Evolutionary conservation across 31 red algal species (phyloP).

Genomic region (Endocladia muricata): DNA sequence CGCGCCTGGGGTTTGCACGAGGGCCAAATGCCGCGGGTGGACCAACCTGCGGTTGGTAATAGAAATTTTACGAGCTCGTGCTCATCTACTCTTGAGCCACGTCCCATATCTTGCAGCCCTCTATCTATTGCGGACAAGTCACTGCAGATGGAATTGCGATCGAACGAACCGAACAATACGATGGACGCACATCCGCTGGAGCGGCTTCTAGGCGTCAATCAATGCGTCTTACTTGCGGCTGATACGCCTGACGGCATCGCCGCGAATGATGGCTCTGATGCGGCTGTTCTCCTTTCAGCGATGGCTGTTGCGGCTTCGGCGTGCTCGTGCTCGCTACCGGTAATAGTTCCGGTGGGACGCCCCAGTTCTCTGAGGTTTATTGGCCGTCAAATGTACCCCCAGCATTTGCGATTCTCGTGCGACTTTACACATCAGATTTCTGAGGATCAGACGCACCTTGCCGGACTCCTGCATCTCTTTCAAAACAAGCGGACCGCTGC

Average conservation of each 20-base stretch:
- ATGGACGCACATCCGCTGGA: slow-evolving; percentile 24
- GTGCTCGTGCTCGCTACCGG: slow-evolving; percentile 30
- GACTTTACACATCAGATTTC: slow-evolving; percentile 28
- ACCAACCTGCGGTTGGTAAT: not conserved
- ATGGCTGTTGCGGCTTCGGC: slow-evolving; percentile 48
- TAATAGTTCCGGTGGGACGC: slow-evolving; percentile 52
- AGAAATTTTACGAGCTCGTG: not conserved
- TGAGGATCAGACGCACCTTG: slow-evolving; percentile 14
- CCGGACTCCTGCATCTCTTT: slow-evolving; percentile 34
- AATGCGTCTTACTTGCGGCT: slow-evolving; percentile 30
- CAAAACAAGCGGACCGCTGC: slow-evolving; percentile 51
- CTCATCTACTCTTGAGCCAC: slow-evolving; percentile 23
- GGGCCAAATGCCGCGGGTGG: slow-evolving; percentile 18
- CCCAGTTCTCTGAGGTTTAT: slow-evolving; percentile 44
- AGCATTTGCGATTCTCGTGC: slow-evolving; percentile 41
- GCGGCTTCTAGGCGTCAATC: slow-evolving; percentile 36
- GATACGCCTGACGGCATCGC: slow-evolving; percentile 35
- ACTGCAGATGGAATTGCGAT: slow-evolving; percentile 18
- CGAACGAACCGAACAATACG: not conserved
- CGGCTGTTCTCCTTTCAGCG: slow-evolving; percentile 51
- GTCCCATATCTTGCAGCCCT: slow-evolving; percentile 11
- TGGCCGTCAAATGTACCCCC: slow-evolving; percentile 32
- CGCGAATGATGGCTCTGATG: slow-evolving; percentile 45
- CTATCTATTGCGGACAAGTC: slow-evolving; percentile 21
- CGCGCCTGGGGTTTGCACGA: slow-evolving; percentile 61